Conservation (phyloP, 306 rosid genomes). For the Astragalus glycyphyllos region DNA sequence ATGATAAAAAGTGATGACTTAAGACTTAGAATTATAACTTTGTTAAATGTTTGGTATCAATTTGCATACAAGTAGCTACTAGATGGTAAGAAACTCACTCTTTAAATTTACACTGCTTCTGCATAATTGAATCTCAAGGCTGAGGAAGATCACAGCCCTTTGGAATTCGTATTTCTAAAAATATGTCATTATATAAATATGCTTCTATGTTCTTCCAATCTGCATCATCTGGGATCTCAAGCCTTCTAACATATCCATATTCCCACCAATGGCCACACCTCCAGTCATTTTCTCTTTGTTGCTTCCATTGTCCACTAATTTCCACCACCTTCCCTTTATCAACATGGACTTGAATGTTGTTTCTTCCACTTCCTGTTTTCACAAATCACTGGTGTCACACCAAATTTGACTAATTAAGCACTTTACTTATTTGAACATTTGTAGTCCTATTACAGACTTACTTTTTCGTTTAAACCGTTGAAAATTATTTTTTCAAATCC, state of each 20-base stretch:
- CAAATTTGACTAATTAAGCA: constrained; percentile 43
- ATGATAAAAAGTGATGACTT: constrained; percentile 26
- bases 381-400: constrained; percentile 48
- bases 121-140: constrained; percentile 46
- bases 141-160: constrained; percentile 55
- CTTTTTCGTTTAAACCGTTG: no score
- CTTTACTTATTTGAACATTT: constrained; percentile 11
- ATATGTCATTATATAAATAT: constrained; percentile 54
- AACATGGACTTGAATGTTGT: constrained; percentile 60
- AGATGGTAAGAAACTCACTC: constrained; percentile 47
- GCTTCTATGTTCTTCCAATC: constrained; percentile 77
- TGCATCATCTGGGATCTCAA: constrained; percentile 94
- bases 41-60: constrained; percentile 38
- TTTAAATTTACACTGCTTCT: constrained; percentile 46
- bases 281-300: constrained; percentile 79
- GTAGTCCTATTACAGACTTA: no score
- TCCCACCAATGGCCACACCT: constrained; percentile 93
- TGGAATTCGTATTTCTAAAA: constrained; percentile 72
- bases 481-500: no score
- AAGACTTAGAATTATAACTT: constrained; percentile 32
- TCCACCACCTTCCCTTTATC: constrained; percentile 84
- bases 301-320: constrained; percentile 86
- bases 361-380: constrained; percentile 76
- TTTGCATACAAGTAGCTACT: constrained; percentile 41
- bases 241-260: constrained; percentile 83